Base-by-base conservation (phyloP, 768 basidiomycete species). In the Artomyces pyxidatus region DNA sequence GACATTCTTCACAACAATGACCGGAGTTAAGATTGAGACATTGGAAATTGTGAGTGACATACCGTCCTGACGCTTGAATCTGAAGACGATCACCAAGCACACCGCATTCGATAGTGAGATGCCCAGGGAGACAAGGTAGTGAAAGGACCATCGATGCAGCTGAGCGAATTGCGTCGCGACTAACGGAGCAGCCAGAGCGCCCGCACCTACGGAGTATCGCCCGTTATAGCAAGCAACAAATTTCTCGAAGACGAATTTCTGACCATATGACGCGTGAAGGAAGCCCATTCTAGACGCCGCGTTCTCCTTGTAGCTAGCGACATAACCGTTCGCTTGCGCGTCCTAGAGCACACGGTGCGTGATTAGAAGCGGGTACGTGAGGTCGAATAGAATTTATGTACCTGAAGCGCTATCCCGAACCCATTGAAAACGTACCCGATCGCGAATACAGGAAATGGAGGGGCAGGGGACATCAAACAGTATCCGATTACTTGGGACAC, bases 101-200 rank as follows among this genome's bases (percentile, higher is more conserved):
- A 74, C 37, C 1, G 74, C 68, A 53, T 85, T 88, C 29, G 68
- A 55, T 16, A 80, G 45, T 0, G 85, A 78, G n/a, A 92, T 55
- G 1, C 78, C 83, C 0, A 91, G 64, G 0, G 87, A 88, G 1
- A 69, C 68, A 9, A 90, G 69, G 58, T 80, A 92, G 61, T 91
- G 85, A 61, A 85, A 83, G 1, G 81, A 84, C 89, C 88, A 91
- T 19, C 67, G 72, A 0, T 54, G 61, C 22, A 77, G 57, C 48
- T 78, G 76, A 0, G 86, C 71, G 53, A 93, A 92, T 49, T 89
- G 85, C 0, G 91, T 93, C 0, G 89, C 75, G 0, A 83, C 78
- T 12, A 93, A 72, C 2, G 91, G 91, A 0, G 89, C 64, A 5
- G 70, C 71, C 6, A 86, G 66, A 2, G 85, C 85, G 1, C 85